Evolutionary conservation across 352 stramenopile species (phyloP).

Genomic region (Phytopythium vexans): DNA sequence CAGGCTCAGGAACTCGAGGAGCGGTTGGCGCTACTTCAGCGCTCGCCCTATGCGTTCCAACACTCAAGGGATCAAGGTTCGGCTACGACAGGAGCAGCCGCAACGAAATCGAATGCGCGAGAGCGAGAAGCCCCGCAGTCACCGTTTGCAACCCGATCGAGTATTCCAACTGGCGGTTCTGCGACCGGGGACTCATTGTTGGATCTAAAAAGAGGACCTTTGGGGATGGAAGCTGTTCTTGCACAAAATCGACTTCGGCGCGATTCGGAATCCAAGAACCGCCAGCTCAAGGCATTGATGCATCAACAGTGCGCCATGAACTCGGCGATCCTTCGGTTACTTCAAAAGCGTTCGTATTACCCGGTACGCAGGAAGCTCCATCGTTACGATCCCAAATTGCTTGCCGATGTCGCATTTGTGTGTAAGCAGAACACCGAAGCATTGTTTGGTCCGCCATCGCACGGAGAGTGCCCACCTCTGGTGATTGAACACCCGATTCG

Average conservation of each 20-base stretch:
- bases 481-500: background rate
- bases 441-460: background rate
- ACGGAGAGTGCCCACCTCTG: no score
- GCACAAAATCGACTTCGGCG: slow-evolving; percentile 6
- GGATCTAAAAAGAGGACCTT: background rate
- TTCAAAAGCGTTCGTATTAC: slow-evolving; percentile 13
- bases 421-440: background rate
- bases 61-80: slow-evolving; percentile 1
- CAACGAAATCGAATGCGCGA: no score
- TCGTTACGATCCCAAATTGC: no score
- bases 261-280: slow-evolving; percentile 18
- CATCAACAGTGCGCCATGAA: slow-evolving; percentile 7
- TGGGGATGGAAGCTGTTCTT: slow-evolving; percentile 9
- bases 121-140: no score
- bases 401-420: background rate
- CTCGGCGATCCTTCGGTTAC: slow-evolving; percentile 7
- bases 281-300: slow-evolving; percentile 12
- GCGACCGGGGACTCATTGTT: no score
- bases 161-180: no score
- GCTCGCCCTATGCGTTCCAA: slow-evolving; percentile 2
- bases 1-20: slow-evolving; percentile 12
- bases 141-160: no score
- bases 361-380: slow-evolving; percentile 4
- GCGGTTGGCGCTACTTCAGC: slow-evolving; percentile 4
- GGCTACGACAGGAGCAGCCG: no score